phyloP scores from a whole-genome alignment of 305 asterid genomes.

The Caryopteris hybrid region DNA sequence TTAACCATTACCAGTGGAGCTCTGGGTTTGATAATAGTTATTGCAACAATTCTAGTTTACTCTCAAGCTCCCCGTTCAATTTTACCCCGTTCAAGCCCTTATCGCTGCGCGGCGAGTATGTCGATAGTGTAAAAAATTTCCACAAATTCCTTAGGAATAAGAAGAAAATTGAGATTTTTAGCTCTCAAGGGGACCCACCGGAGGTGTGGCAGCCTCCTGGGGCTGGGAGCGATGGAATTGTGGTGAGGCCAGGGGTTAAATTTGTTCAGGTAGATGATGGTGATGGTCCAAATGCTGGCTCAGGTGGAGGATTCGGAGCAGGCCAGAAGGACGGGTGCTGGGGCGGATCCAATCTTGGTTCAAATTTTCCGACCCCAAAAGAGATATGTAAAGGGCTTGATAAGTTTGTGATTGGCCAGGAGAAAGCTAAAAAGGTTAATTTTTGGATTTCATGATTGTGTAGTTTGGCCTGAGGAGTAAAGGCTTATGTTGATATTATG shows the following conservation, averaged over 20 bases:
- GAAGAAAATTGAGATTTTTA: conserved; percentile 32
- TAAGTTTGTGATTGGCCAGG: conserved; percentile 94
- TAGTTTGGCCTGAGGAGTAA: neutral
- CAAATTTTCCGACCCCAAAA: conserved; percentile 80
- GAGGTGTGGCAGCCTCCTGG: conserved; percentile 96
- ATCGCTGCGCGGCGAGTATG: conserved; percentile 43
- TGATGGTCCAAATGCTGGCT: conserved; percentile 42
- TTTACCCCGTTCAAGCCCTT: conserved; percentile 51
- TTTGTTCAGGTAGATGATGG: conserved; percentile 52
- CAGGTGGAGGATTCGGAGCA: conserved; percentile 56
- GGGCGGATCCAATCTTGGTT: conserved; percentile 90
- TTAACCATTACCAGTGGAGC: conserved; percentile 39
- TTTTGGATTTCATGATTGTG: conserved; percentile 7
- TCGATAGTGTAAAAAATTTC: conserved; percentile 25
- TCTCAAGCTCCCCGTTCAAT: conserved; percentile 37
- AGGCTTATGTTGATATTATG: neutral
- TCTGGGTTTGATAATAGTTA: conserved; percentile 35
- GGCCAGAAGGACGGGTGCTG: conserved; percentile 65
- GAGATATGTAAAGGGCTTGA: conserved; percentile 90
- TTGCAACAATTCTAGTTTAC: conserved; percentile 20
- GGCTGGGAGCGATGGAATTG: conserved; percentile 60
- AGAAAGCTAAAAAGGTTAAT: conserved; percentile 90
- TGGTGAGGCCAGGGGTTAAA: conserved; percentile 69
- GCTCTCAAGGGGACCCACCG: conserved; percentile 89
- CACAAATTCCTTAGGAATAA: conserved; percentile 26